Evolutionary conservation across 331 rosid genomes (phyloP).

Genomic region (Rhamnella rubrinervis): DNA sequence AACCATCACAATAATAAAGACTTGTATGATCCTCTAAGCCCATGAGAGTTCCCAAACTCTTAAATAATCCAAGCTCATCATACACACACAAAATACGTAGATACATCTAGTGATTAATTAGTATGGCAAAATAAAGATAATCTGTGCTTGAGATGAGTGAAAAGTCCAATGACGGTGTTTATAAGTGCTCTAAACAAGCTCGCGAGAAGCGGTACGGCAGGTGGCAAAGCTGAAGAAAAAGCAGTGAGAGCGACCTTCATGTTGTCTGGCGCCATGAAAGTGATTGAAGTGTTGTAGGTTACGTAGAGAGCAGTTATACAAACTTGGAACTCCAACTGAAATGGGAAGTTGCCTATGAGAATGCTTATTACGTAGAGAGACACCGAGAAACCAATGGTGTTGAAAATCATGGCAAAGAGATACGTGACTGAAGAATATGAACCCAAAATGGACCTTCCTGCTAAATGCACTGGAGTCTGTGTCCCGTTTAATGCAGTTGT

Average conservation of each 20-base stretch:
- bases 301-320: conserved; percentile 3
- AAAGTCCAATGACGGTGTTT: too few species aligned
- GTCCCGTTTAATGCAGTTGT: too few species aligned
- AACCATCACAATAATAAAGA: too few species aligned
- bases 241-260: not conserved
- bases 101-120: too few species aligned
- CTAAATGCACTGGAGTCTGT: not conserved
- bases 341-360: conserved; percentile 28
- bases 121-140: too few species aligned
- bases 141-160: too few species aligned
- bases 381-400: conserved; percentile 25
- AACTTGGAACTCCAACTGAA: conserved; percentile 22
- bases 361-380: conserved; percentile 28
- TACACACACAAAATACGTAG: too few species aligned
- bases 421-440: not conserved
- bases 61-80: too few species aligned
- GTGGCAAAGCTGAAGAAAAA: conserved; percentile 15
- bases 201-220: not conserved
- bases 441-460: conserved; percentile 23
- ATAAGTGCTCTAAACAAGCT: too few species aligned
- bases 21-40: too few species aligned
- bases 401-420: not conserved
- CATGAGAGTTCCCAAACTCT: too few species aligned
- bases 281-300: conserved; percentile 21
- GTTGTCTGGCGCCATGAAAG: conserved; percentile 2